Evolutionary conservation across 495 filamentous ascomycete genomes (phyloP).

Genomic region (Talaromyces nanjingensis): DNA sequence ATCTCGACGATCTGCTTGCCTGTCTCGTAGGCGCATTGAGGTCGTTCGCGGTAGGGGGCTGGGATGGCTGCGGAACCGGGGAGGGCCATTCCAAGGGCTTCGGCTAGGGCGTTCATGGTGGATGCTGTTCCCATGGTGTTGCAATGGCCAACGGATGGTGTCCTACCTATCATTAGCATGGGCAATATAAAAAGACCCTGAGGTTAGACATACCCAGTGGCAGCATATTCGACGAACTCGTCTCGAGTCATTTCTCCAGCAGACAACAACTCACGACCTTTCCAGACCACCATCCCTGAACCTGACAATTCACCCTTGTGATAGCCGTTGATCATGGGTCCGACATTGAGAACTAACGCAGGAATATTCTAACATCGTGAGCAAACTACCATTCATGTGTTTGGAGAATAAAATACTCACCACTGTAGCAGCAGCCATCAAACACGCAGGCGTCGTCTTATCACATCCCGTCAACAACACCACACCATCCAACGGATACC

Average conservation of each 20-base stretch:
- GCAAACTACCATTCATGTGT: neutral
- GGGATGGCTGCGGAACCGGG: slow-evolving; percentile 49
- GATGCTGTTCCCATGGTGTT: slow-evolving; percentile 54
- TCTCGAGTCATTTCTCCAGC: slow-evolving; percentile 43
- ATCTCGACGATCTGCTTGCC: slow-evolving; percentile 48
- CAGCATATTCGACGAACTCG: slow-evolving; percentile 42
- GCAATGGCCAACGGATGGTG: slow-evolving; percentile 47
- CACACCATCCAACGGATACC: slow-evolving; percentile 48
- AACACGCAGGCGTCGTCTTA: slow-evolving; percentile 48
- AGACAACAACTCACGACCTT: slow-evolving; percentile 44
- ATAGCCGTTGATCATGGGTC: slow-evolving; percentile 50
- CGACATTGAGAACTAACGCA: slow-evolving; percentile 48
- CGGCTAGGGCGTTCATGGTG: slow-evolving; percentile 51
- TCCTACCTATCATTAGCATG: slow-evolving; percentile 16
- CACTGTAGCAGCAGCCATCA: slow-evolving; percentile 53
- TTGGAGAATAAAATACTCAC: slow-evolving; percentile 19
- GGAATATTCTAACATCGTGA: slow-evolving; percentile 37
- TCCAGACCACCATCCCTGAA: slow-evolving; percentile 44
- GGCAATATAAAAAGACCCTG: neutral
- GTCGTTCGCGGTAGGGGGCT: slow-evolving; percentile 44
- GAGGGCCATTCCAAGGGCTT: slow-evolving; percentile 50
- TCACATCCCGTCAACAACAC: slow-evolving; percentile 52
- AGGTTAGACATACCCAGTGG: slow-evolving; percentile 29
- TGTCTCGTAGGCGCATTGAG: slow-evolving; percentile 47
- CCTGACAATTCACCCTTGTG: slow-evolving; percentile 35